A percentile compares a stretch with the other conserved stretches of the same genome.
Evolutionary conservation across 768 basidiomycete species (phyloP).

Genomic region (Multifurca ochricompacta): DNA sequence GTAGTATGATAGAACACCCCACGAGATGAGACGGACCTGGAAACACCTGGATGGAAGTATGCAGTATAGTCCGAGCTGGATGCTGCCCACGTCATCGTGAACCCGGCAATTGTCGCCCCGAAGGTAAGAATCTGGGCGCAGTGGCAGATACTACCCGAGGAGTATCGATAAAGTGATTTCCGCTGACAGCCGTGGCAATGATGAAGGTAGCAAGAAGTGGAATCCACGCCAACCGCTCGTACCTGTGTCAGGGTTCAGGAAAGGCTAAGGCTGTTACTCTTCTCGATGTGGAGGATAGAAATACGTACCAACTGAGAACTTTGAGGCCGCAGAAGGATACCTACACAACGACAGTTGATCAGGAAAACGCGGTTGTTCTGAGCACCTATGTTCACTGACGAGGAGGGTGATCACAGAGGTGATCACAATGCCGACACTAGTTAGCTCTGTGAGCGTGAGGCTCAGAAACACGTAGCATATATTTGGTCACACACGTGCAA

Average conservation of each 20-base stretch:
- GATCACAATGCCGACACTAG: conserved; percentile 67
- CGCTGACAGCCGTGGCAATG: conserved; percentile 65
- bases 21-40: conserved; percentile 36
- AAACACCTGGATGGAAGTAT: conserved; percentile 53
- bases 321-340: conserved; percentile 61
- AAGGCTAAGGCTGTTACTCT: background rate
- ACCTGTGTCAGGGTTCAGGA: conserved; percentile 35
- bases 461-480: background rate
- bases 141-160: conserved; percentile 47
- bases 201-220: conserved; percentile 70
- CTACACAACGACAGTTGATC: conserved; percentile 25
- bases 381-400: conserved; percentile 21
- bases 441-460: background rate
- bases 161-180: conserved; percentile 51
- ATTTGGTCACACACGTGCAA: conserved; percentile 38
- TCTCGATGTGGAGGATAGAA: background rate
- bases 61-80: conserved; percentile 69
- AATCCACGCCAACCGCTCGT: conserved; percentile 69
- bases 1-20: too few species aligned
- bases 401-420: conserved; percentile 60
- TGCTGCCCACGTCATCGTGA: conserved; percentile 53
- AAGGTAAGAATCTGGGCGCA: conserved; percentile 53
- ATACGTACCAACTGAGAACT: conserved; percentile 47
- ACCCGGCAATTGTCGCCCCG: conserved; percentile 64
- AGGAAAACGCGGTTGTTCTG: background rate